A percentile compares a stretch with the other conserved stretches of the same genome.
Evolutionary conservation across 2,329 filamentous ascomycete species (phyloP).

Genomic region (Pseudovirgaria hyperparasitica): DNA sequence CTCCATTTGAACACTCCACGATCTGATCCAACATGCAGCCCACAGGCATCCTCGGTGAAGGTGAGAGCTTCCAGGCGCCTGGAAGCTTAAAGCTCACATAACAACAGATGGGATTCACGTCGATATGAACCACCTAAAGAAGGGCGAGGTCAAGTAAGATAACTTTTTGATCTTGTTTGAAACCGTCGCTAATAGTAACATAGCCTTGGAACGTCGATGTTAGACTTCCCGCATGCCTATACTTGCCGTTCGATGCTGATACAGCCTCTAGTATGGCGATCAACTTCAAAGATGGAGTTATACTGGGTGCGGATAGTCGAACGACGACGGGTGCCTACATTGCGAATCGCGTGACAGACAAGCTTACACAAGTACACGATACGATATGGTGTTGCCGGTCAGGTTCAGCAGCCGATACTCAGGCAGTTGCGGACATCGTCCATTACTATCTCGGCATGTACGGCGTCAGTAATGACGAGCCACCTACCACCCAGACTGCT

Average conservation of each 20-base stretch:
- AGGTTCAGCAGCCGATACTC: constrained; percentile 92
- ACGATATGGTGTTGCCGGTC: constrained; percentile 99
- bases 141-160: constrained; percentile 93
- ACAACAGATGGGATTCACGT: constrained; percentile 89
- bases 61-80: constrained; percentile 9
- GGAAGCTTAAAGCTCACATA: constrained; percentile 14
- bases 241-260: constrained; percentile 15
- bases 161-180: not conserved
- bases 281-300: constrained; percentile 97
- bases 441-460: constrained; percentile 93
- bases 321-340: constrained; percentile 98
- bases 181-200: constrained; percentile 12
- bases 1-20: constrained; percentile 2
- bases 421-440: constrained; percentile 95
- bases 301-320: constrained; percentile 92
- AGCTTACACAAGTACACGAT: constrained; percentile 95
- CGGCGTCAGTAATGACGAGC: constrained; percentile 76
- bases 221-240: constrained; percentile 26
- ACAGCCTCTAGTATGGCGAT: constrained; percentile 69
- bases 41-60: constrained; percentile 26
- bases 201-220: constrained; percentile 96
- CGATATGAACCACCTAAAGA: constrained; percentile 98
- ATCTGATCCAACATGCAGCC: constrained; percentile 14
- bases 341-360: constrained; percentile 97
- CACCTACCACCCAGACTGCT: constrained; percentile 87